phyloP scores from a whole-genome alignment of 345 rosid genomes.

The Ceriops decandra region DNA sequence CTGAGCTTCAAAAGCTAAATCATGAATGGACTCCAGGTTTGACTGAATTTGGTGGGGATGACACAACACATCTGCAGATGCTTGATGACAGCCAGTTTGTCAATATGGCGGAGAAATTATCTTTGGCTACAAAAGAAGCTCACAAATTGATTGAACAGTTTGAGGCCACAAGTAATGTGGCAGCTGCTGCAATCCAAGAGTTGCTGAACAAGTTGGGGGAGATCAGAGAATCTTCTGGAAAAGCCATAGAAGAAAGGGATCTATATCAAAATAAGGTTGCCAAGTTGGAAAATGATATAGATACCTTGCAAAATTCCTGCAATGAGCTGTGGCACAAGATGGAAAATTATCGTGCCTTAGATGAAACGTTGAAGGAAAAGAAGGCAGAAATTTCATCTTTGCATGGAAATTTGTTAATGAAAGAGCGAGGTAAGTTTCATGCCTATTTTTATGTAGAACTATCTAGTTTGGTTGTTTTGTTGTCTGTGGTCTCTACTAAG shows the following conservation, averaged over 20 bases:
- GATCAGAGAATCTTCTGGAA: constrained; percentile 32
- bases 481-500: neutral
- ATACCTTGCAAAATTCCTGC: constrained; percentile 44
- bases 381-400: constrained; percentile 51
- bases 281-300: constrained; percentile 52
- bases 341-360: constrained; percentile 39
- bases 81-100: constrained; percentile 33
- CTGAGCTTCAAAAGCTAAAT: constrained; percentile 42
- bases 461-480: constrained; percentile 3
- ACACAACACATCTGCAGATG: constrained; percentile 28
- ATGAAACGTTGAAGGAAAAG: constrained; percentile 60
- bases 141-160: constrained; percentile 40
- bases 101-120: constrained; percentile 42
- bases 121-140: constrained; percentile 40
- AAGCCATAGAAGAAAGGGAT: constrained; percentile 50
- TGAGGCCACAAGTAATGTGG: constrained; percentile 46
- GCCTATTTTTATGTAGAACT: constrained; percentile 6
- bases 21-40: constrained; percentile 23
- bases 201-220: constrained; percentile 55
- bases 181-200: constrained; percentile 48
- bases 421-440: constrained; percentile 51
- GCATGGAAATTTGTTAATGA: constrained; percentile 26
- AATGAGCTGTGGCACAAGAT: constrained; percentile 44
- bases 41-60: constrained; percentile 32
- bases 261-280: constrained; percentile 41